Percentiles rank a stretch among this genome's conserved stretches.
phyloP scores from a whole-genome alignment of 148 eudicot genomes.

The Amaranthus palmeri region DNA sequence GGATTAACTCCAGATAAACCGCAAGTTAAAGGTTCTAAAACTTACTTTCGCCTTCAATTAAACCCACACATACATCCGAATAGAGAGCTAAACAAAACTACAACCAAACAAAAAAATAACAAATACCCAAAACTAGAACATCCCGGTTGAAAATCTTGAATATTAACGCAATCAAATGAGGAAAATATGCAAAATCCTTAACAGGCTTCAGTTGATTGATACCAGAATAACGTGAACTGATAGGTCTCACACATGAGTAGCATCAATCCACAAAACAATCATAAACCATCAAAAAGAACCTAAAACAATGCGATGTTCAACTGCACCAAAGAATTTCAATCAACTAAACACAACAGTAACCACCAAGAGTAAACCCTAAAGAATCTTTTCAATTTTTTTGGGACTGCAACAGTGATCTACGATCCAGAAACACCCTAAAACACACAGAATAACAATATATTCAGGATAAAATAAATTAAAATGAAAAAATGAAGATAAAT shows the following conservation, averaged over 20 bases:
- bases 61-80: constrained; percentile 2
- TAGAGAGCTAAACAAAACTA: constrained; percentile 1
- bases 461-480: constrained; percentile 15
- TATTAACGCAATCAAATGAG: background rate
- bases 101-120: background rate
- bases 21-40: background rate
- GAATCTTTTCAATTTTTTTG: constrained; percentile 9
- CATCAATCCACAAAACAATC: constrained; percentile 11
- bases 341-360: constrained; percentile 22
- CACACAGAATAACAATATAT: constrained; percentile 9
- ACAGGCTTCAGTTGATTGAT: constrained; percentile 3
- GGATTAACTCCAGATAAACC: background rate
- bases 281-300: constrained; percentile 15
- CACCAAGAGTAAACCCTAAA: constrained; percentile 21
- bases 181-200: constrained; percentile 14
- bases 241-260: background rate
- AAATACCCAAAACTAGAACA: background rate
- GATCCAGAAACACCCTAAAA: constrained; percentile 30
- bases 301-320: constrained; percentile 6
- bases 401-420: constrained; percentile 4
- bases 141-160: constrained; percentile 3
- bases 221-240: constrained; percentile 11
- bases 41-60: constrained; percentile 13
- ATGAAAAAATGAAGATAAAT: background rate
- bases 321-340: background rate